Evolutionary conservation across 1,139 yeast species (phyloP).

Genomic region (Kodamaea sp.): DNA sequence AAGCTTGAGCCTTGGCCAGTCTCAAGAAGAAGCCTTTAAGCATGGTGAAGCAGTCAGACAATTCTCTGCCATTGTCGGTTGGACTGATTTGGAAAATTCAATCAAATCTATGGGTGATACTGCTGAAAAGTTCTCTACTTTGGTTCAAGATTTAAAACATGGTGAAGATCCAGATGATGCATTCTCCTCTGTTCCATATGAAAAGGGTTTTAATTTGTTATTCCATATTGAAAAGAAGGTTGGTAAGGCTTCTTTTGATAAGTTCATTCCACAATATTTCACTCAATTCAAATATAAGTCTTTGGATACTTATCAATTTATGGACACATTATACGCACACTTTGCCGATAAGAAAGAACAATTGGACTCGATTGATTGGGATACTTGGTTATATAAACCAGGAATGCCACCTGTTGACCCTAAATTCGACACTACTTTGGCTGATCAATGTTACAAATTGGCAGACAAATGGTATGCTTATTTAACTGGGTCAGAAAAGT

Average conservation of each 20-base stretch:
- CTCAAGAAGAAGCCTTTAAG: constrained; percentile 11
- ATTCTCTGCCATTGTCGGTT: constrained; percentile 81
- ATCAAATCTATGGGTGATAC: constrained; percentile 57
- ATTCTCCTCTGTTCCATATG: constrained; percentile 85
- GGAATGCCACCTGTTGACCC: constrained; percentile 86
- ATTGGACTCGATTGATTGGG: constrained; percentile 76
- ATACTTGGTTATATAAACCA: constrained; percentile 72
- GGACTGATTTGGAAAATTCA: constrained; percentile 73
- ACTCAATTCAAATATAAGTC: constrained; percentile 63
- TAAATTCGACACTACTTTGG: constrained; percentile 70
- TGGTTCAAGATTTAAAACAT: constrained; percentile 66
- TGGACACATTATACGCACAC: constrained; percentile 68
- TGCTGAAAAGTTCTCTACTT: constrained; percentile 53
- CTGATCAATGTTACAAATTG: constrained; percentile 64
- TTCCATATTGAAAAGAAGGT: constrained; percentile 61
- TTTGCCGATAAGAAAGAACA: constrained; percentile 44
- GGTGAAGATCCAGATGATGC: constrained; percentile 84
- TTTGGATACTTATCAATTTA: constrained; percentile 76
- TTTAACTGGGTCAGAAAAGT: constrained; percentile 10
- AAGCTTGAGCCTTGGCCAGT: constrained; percentile 11
- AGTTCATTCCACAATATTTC: constrained; percentile 77
- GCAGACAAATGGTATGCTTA: constrained; percentile 62
- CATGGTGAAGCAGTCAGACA: constrained; percentile 79
- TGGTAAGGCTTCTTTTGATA: constrained; percentile 63
- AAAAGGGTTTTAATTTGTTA: constrained; percentile 80